Conservation (phyloP, 2,329 filamentous ascomycete species). For the Neopestalotiopsis sp. region DNA sequence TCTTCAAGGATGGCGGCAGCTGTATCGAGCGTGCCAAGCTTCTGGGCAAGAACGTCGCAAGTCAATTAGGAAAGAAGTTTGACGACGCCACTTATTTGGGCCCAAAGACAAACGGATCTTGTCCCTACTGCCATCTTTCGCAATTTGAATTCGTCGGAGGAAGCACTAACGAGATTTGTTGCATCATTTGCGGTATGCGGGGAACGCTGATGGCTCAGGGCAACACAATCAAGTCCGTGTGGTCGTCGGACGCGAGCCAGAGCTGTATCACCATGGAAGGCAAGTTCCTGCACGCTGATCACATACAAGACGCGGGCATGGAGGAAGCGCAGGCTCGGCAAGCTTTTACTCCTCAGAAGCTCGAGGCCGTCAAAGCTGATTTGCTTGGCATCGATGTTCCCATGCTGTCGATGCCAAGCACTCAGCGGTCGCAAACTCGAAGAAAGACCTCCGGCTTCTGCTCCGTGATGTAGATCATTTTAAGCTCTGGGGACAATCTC, state of each 20-base stretch:
- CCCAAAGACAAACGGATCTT: not conserved
- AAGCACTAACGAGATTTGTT: not conserved
- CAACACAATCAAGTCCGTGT: not conserved
- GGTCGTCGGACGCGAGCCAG: not conserved
- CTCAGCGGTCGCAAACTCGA: not conserved
- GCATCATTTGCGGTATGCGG: not conserved
- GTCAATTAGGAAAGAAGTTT: conserved; percentile 12
- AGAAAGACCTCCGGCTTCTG: not conserved
- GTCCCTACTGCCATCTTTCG: conserved; percentile 14
- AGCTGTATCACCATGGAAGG: conserved; percentile 16
- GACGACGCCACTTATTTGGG: conserved; percentile 6
- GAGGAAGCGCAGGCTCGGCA: conserved; percentile 4
- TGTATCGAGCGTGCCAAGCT: conserved; percentile 6
- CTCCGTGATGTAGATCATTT: not conserved
- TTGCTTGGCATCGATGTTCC: not conserved
- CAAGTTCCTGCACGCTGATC: conserved; percentile 4
- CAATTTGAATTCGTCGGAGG: conserved; percentile 12
- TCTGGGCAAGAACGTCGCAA: conserved; percentile 12
- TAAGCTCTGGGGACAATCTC: too few relatives aligned
- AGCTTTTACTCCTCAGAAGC: not conserved
- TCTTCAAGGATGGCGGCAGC: conserved; percentile 7
- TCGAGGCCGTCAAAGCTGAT: not conserved
- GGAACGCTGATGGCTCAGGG: conserved; percentile 5
- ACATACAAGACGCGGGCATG: conserved; percentile 5
- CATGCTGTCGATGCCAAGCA: not conserved